Conservation (phyloP, 1,284 basidiomycete genomes). For the Polyporus tsugae region DNA sequence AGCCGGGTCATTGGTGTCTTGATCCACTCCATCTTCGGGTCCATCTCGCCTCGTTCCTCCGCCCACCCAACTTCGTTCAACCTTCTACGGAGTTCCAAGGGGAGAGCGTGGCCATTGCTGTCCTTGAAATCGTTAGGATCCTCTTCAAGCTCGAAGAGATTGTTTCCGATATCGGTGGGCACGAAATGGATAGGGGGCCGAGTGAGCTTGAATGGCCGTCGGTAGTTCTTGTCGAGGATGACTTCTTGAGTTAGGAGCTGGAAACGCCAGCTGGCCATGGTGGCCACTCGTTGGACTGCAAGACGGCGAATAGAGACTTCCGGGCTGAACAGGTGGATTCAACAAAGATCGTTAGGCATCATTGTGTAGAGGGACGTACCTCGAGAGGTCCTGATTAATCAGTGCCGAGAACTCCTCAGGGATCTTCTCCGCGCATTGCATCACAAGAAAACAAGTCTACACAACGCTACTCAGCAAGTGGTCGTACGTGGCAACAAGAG, state of each 20-base stretch:
- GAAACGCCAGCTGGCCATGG: conserved; percentile 69
- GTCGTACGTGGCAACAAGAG: too few species aligned
- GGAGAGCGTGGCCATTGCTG: conserved; percentile 54
- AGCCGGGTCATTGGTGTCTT: conserved; percentile 70
- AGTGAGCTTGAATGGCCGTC: conserved; percentile 71
- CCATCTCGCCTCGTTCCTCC: conserved; percentile 60
- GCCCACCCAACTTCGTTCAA: conserved; percentile 78
- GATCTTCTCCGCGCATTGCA: conserved; percentile 76
- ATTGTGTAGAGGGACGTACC: conserved; percentile 46
- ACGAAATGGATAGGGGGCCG: conserved; percentile 72
- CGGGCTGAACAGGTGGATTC: conserved; percentile 45
- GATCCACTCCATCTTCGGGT: conserved; percentile 65
- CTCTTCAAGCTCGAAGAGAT: conserved; percentile 60
- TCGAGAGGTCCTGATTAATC: conserved; percentile 64
- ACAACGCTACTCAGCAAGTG: not conserved
- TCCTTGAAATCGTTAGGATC: conserved; percentile 58
- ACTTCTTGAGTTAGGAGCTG: conserved; percentile 69
- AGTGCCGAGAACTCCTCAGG: conserved; percentile 53
- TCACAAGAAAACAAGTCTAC: conserved; percentile 71
- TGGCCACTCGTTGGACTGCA: conserved; percentile 60
- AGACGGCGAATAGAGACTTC: conserved; percentile 54
- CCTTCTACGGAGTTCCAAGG: conserved; percentile 66
- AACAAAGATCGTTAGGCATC: not conserved
- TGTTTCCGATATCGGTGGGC: conserved; percentile 74
- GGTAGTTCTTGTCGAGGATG: conserved; percentile 63